Evolutionary conservation across 1,284 basidiomycete species (phyloP).

Genomic region (Naganishia liquefaciens): DNA sequence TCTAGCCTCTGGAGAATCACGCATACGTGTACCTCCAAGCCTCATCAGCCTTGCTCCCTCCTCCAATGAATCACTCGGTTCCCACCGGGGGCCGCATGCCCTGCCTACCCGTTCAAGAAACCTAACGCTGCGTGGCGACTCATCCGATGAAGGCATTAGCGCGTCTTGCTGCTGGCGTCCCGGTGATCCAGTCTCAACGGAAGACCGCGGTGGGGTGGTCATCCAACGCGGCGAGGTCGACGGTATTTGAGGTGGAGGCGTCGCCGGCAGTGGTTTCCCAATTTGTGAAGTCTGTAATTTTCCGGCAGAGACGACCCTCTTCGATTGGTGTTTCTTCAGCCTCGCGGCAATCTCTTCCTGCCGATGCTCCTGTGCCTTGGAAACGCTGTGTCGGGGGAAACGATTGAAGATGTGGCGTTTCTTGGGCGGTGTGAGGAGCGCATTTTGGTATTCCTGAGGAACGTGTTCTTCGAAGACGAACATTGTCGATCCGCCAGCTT

Average conservation of each 20-base stretch:
- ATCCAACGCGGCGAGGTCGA: not conserved
- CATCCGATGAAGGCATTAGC: not conserved
- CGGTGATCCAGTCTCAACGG: too few relatives aligned
- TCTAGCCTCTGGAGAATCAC: not conserved
- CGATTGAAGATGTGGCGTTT: constrained; percentile 56
- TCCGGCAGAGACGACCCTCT: constrained; percentile 64
- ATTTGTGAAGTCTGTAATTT: constrained; percentile 30
- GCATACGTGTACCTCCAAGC: not conserved
- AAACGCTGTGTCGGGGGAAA: constrained; percentile 18
- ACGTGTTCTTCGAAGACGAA: constrained; percentile 86
- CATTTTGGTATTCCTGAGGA: constrained; percentile 76
- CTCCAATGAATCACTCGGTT: not conserved
- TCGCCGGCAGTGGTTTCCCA: not conserved
- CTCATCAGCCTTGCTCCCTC: not conserved
- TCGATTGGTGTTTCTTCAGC: constrained; percentile 54
- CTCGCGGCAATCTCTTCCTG: constrained; percentile 77
- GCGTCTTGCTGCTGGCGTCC: too few relatives aligned
- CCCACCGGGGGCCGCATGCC: not conserved
- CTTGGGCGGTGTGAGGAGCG: constrained; percentile 61
- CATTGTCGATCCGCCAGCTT: constrained; percentile 60
- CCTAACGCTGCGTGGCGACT: not conserved
- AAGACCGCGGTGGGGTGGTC: too few relatives aligned
- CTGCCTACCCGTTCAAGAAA: not conserved
- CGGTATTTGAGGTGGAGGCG: not conserved
- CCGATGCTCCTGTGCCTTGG: constrained; percentile 6